Evolutionary conservation across 768 basidiomycete species (phyloP).

Genomic region (Clitopilus hobsonii): DNA sequence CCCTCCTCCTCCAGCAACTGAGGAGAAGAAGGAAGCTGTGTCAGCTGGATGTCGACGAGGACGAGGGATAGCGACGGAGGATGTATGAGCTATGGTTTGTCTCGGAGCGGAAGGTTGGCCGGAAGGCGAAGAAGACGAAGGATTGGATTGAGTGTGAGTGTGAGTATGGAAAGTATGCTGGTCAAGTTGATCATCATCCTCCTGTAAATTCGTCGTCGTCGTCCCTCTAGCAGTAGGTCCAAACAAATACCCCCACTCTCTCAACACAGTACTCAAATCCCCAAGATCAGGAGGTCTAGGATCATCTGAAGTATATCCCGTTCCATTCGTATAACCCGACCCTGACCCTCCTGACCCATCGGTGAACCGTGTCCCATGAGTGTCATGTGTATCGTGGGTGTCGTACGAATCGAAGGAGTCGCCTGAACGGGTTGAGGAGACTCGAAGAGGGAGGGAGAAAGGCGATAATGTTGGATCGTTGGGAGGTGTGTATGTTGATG

Average conservation of each 20-base stretch:
- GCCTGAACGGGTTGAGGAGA: background rate
- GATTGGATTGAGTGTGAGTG: no score
- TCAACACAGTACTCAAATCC: slow-evolving; percentile 64
- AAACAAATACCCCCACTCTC: slow-evolving; percentile 57
- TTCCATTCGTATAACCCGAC: background rate
- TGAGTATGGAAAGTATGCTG: no score
- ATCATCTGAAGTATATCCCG: slow-evolving; percentile 57
- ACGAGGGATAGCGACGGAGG: slow-evolving; percentile 21
- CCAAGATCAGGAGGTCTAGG: slow-evolving; percentile 58
- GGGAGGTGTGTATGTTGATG: background rate
- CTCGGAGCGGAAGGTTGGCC: background rate
- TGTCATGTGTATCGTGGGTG: background rate
- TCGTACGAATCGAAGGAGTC: background rate
- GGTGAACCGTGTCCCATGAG: background rate
- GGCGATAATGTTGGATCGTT: background rate
- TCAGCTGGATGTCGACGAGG: slow-evolving; percentile 17
- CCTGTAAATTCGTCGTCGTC: slow-evolving; percentile 3
- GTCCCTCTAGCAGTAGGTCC: slow-evolving; percentile 37
- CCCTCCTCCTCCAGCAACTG: no score
- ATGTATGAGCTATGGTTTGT: slow-evolving; percentile 11
- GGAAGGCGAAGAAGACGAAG: no score
- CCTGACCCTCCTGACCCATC: no score
- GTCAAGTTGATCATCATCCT: background rate
- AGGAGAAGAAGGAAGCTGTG: background rate
- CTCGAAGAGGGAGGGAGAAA: background rate